These are phyloP conservation scores for Trematosphaeria pertusa DNA, from an alignment of 2,329 filamentous ascomycete species.

Conservation along the genomic window DNA sequence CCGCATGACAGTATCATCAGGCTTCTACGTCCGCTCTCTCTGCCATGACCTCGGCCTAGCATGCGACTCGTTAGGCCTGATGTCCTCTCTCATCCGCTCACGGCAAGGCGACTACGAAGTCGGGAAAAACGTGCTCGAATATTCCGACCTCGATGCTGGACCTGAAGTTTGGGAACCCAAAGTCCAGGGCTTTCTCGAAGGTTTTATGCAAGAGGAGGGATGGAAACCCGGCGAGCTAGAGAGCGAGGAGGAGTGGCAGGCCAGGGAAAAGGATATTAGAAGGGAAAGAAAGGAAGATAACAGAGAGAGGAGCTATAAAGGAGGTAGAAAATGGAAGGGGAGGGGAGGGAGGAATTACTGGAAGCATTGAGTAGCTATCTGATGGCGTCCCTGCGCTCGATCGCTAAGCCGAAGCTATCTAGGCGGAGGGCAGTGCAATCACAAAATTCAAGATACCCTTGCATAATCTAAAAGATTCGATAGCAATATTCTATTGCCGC, in stretches of 20 bases:
- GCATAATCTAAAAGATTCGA: too few species aligned
- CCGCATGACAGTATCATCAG: conserved; percentile 90
- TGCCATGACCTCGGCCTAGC: conserved; percentile 90
- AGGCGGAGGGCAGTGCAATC: too few species aligned
- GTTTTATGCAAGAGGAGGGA: conserved; percentile 56
- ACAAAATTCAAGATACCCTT: too few species aligned
- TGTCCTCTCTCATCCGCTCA: conserved; percentile 82
- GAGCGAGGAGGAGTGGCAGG: conserved; percentile 38
- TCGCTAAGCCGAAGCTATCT: background rate
- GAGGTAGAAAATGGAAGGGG: conserved; percentile 20
- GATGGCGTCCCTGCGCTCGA: background rate
- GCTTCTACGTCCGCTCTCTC: conserved; percentile 95
- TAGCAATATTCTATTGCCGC: too few species aligned
- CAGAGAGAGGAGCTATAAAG: conserved; percentile 26
- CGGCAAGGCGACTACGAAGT: conserved; percentile 83
- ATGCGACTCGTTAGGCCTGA: conserved; percentile 80
- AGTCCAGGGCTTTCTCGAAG: conserved; percentile 65
- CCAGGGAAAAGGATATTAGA: conserved; percentile 53
- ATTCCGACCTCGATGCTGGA: conserved; percentile 75
- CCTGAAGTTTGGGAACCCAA: conserved; percentile 84
- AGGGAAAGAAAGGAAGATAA: conserved; percentile 28
- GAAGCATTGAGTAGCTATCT: conserved; percentile 9
- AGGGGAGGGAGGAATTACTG: conserved; percentile 18
- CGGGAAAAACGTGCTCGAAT: conserved; percentile 78
- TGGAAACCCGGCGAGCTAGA: conserved; percentile 39